Evolutionary conservation across 768 basidiomycete genomes (phyloP).

Genomic region (Russula emetica): DNA sequence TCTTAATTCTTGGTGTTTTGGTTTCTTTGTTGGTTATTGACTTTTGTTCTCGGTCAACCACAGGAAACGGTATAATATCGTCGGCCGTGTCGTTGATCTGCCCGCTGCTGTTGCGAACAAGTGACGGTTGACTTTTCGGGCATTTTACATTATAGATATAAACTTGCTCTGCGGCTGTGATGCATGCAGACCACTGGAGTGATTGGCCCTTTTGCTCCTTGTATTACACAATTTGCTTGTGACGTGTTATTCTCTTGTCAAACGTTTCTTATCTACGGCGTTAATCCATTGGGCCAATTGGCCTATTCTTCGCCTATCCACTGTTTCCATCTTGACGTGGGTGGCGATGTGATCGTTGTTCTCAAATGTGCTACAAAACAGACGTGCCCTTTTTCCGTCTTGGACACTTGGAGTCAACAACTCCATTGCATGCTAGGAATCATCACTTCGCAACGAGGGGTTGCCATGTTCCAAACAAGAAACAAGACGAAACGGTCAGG

Average conservation of each 20-base stretch:
- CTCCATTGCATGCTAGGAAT: neutral
- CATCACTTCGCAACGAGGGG: neutral
- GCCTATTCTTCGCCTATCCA: neutral
- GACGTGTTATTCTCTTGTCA: neutral
- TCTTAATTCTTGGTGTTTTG: neutral
- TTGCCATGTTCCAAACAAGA: neutral
- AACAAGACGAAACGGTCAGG: neutral
- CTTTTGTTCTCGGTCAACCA: neutral
- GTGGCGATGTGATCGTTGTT: neutral
- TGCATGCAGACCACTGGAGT: neutral
- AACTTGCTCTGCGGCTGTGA: neutral
- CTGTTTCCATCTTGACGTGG: neutral
- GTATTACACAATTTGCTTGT: neutral
- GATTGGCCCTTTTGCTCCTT: neutral
- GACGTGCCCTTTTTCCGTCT: neutral
- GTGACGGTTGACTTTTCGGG: constrained; percentile 26
- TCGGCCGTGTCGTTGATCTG: constrained; percentile 66
- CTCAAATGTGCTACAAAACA: neutral
- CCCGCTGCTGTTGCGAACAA: constrained; percentile 37
- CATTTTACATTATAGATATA: neutral
- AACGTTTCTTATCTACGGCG: no score
- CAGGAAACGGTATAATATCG: constrained; percentile 84
- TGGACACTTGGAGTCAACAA: neutral
- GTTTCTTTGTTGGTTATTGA: neutral
- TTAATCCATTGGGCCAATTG: neutral